Evolutionary conservation across 148 eudicot species (phyloP).

Genomic region (Silene latifolia): DNA sequence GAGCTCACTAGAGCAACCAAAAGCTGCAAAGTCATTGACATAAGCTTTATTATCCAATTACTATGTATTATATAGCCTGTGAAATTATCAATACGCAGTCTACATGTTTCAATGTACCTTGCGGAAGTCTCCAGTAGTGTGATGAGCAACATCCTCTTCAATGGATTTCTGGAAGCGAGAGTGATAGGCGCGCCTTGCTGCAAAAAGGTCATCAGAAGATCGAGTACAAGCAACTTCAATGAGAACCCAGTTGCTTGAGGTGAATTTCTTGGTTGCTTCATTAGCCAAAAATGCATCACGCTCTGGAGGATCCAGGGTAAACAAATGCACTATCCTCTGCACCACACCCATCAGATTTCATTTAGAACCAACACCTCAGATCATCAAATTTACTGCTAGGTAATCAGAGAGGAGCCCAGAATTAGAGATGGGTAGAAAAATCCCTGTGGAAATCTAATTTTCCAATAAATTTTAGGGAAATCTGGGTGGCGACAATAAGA

Average conservation of each 20-base stretch:
- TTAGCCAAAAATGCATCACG: conserved; percentile 75
- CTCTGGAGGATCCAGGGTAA: conserved; percentile 70
- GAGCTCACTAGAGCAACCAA: conserved; percentile 75
- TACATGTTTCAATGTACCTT: conserved; percentile 41
- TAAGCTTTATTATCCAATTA: not conserved
- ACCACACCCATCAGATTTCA: not conserved
- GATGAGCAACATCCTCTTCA: conserved; percentile 86
- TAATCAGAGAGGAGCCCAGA: no score
- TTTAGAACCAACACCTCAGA: not conserved
- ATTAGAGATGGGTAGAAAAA: no score
- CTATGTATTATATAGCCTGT: not conserved
- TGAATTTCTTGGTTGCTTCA: conserved; percentile 74
- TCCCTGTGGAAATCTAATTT: no score
- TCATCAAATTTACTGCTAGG: not conserved
- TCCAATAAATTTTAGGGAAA: no score
- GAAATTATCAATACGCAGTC: not conserved
- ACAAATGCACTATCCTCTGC: conserved; percentile 59
- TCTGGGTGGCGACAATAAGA: no score
- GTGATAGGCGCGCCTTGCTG: conserved; percentile 68
- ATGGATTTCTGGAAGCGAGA: conserved; percentile 63
- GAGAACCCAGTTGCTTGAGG: conserved; percentile 65
- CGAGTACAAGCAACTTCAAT: conserved; percentile 81
- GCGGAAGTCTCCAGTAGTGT: conserved; percentile 70
- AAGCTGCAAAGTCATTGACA: conserved; percentile 37
- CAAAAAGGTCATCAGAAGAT: conserved; percentile 59